A percentile compares a stretch with the other conserved stretches of the same genome.
phyloP scores from a whole-genome alignment of 1,284 basidiomycete genomes.

The Ceratobasidium sp. region DNA sequence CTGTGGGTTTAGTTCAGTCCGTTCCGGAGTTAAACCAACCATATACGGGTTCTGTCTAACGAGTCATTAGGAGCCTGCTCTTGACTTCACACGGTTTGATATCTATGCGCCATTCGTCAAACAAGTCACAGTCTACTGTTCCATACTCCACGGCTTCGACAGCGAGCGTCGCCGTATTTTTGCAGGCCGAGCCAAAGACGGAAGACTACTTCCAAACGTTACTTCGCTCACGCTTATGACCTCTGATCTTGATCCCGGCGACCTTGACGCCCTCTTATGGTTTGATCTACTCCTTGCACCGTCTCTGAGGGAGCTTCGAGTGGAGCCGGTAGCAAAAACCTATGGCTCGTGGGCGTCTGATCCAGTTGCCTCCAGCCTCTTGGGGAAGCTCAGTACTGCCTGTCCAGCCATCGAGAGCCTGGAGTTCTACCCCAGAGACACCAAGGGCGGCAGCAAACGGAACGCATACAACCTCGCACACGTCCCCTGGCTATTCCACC shows the following conservation, averaged over 20 bases:
- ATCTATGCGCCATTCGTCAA: conserved; percentile 35
- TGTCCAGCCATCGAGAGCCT: not conserved
- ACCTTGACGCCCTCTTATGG: conserved; percentile 6
- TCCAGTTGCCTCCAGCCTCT: not conserved
- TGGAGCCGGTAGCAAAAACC: not conserved
- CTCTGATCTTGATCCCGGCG: conserved; percentile 2
- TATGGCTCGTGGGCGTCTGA: conserved; percentile 3
- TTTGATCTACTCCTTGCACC: conserved; percentile 21
- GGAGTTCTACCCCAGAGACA: conserved; percentile 10
- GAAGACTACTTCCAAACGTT: conserved; percentile 10
- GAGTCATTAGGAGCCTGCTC: too few species aligned
- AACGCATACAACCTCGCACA: not conserved
- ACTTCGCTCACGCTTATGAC: conserved; percentile 16
- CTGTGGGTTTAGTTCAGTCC: too few species aligned
- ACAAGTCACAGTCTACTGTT: conserved; percentile 20
- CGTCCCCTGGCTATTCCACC: not conserved
- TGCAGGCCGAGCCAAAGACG: not conserved
- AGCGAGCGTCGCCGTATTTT: not conserved
- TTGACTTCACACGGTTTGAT: conserved; percentile 29
- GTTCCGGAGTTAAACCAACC: too few species aligned
- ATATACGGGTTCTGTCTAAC: not conserved
- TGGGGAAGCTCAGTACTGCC: not conserved
- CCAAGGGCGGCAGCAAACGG: not conserved
- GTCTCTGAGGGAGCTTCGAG: not conserved
- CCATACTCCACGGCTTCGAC: conserved; percentile 2